Conservation (phyloP, 805 yeast species). For the Candida ulmi region DNA sequence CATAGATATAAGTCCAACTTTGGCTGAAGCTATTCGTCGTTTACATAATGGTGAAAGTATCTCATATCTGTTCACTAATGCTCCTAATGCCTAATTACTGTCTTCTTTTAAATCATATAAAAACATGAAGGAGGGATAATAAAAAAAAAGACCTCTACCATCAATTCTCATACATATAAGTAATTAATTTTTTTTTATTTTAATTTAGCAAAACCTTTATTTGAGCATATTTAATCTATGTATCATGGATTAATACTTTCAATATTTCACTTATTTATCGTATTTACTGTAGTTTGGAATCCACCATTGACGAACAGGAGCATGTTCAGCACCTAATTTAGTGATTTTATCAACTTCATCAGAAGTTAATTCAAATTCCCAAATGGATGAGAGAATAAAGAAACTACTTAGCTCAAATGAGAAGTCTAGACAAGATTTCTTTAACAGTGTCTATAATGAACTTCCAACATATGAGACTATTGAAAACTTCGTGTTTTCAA, state of each 20-base stretch:
- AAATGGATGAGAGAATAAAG: constrained; percentile 31
- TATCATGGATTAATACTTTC: no score
- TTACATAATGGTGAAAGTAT: constrained; percentile 95
- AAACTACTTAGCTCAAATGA: background rate
- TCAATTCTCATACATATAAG: no score
- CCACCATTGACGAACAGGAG: constrained; percentile 30
- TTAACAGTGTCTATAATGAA: no score
- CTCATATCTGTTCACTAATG: constrained; percentile 77
- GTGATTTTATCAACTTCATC: constrained; percentile 45
- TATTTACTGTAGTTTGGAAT: constrained; percentile 19
- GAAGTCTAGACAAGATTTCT: constrained; percentile 3
- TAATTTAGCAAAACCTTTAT: no score
- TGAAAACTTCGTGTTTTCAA: background rate
- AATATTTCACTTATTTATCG: constrained; percentile 5
- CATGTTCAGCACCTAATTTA: constrained; percentile 33
- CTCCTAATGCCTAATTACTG: constrained; percentile 32
- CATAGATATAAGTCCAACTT: constrained; percentile 77
- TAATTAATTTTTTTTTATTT: no score
- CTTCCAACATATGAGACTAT: background rate
- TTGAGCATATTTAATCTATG: no score
- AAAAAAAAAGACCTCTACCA: no score
- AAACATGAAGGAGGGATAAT: no score
- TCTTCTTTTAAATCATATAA: no score
- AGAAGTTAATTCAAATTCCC: constrained; percentile 45
- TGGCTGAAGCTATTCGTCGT: constrained; percentile 93